Conservation (phyloP, 306 rosid species). For the Ochetophila trinervis region DNA sequence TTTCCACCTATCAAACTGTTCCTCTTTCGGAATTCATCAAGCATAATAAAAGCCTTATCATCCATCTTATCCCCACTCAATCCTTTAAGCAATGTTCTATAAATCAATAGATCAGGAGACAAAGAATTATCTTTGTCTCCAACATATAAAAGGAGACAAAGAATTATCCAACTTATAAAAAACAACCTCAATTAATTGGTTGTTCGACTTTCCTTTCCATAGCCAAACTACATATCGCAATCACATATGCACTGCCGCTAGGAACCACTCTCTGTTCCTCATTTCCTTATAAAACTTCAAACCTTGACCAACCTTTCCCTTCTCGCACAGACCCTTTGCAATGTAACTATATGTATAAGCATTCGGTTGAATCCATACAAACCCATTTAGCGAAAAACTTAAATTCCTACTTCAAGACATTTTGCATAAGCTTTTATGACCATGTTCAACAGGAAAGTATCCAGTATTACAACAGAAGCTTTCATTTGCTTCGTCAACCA, state of each 20-base stretch:
- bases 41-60: conserved; percentile 57
- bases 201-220: conserved; percentile 63
- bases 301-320: conserved; percentile 81
- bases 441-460: conserved; percentile 75
- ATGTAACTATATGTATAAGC: conserved; percentile 68
- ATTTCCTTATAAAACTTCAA: conserved; percentile 68
- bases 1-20: conserved; percentile 49
- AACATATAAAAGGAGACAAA: conserved; percentile 80
- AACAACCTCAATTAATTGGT: conserved; percentile 46
- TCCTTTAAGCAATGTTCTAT: conserved; percentile 74
- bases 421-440: conserved; percentile 75
- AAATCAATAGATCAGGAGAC: conserved; percentile 80
- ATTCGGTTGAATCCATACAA: conserved; percentile 81
- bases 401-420: conserved; percentile 69
- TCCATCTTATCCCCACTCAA: conserved; percentile 65
- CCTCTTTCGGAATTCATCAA: conserved; percentile 64
- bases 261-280: conserved; percentile 62
- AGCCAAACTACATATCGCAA: conserved; percentile 63
- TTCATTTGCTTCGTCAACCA: conserved; percentile 77
- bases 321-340: conserved; percentile 85
- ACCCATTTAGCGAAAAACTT: conserved; percentile 79
- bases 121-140: conserved; percentile 46
- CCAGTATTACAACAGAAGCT: conserved; percentile 76
- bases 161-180: conserved; percentile 69
- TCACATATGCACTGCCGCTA: conserved; percentile 56